Conservation (phyloP, 1,139 yeast genomes). For the Zygosaccharomyces sapae region DNA sequence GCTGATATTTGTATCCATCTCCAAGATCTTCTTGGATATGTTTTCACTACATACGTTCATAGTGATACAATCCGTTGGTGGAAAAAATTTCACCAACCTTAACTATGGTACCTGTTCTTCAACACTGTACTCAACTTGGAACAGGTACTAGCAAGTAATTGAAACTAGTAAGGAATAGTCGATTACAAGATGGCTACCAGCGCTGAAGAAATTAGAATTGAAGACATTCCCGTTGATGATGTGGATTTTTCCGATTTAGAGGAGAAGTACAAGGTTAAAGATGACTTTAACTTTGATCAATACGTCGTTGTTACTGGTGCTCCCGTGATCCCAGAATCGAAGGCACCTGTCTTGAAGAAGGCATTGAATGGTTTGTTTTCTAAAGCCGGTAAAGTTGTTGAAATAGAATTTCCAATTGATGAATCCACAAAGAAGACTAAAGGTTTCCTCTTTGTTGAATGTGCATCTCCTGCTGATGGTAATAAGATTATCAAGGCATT, state of each 20-base stretch:
- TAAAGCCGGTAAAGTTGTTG: slow-evolving; percentile 51
- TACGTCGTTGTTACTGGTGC: slow-evolving; percentile 92
- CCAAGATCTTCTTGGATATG: not conserved
- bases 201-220: slow-evolving; percentile 34
- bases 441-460: slow-evolving; percentile 87
- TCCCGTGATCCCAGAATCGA: slow-evolving; percentile 88
- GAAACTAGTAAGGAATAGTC: not conserved
- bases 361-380: slow-evolving; percentile 78
- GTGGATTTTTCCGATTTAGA: slow-evolving; percentile 89
- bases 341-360: slow-evolving; percentile 76
- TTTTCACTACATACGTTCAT: not conserved
- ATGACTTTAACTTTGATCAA: slow-evolving; percentile 63
- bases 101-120: not conserved
- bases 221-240: slow-evolving; percentile 53
- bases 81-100: not conserved
- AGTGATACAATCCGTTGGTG: not conserved
- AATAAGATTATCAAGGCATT: slow-evolving; percentile 73
- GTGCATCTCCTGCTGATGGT: slow-evolving; percentile 63
- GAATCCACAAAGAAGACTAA: slow-evolving; percentile 70
- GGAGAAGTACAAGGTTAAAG: slow-evolving; percentile 61
- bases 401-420: slow-evolving; percentile 70
- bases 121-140: too few relatives aligned
- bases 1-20: not conserved
- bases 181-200: slow-evolving; percentile 16
- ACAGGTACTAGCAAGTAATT: too few relatives aligned